Conservation (phyloP, 1,139 yeast genomes). For the Yamadazyma sp. region DNA sequence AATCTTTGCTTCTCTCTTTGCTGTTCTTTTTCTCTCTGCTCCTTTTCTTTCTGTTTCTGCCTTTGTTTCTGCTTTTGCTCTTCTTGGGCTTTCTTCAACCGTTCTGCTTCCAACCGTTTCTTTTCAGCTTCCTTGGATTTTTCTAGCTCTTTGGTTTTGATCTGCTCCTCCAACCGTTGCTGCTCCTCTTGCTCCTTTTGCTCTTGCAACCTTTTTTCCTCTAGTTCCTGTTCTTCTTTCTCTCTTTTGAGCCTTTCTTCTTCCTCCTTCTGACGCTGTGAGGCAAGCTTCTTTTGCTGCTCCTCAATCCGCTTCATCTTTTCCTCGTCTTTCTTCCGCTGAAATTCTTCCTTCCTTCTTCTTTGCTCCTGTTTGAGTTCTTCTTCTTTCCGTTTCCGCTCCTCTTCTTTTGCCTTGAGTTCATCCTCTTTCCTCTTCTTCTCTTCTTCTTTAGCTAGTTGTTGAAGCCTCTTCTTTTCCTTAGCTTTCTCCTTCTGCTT, state of each 20-base stretch:
- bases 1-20: neutral
- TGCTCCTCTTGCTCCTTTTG: neutral
- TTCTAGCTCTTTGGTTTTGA: neutral
- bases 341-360: slow-evolving; percentile 49
- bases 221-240: slow-evolving; percentile 48
- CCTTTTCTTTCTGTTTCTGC: slow-evolving; percentile 2
- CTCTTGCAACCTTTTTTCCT: slow-evolving; percentile 27
- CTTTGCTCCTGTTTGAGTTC: slow-evolving; percentile 44
- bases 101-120: neutral
- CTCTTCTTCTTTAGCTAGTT: slow-evolving; percentile 77
- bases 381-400: slow-evolving; percentile 33
- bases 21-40: neutral
- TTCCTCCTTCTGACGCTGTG: slow-evolving; percentile 54
- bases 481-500: slow-evolving; percentile 75
- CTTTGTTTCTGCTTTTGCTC: neutral
- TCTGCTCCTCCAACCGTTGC: neutral
- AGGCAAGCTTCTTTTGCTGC: slow-evolving; percentile 40
- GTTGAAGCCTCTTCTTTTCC: slow-evolving; percentile 72
- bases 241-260: slow-evolving; percentile 40
- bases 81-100: neutral
- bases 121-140: neutral
- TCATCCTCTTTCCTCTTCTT: slow-evolving; percentile 60
- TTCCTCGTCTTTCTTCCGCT: slow-evolving; percentile 53
- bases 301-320: slow-evolving; percentile 47
- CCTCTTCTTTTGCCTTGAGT: slow-evolving; percentile 35